Base-by-base conservation (phyloP, 306 rosid species). In the Rubus idaeus region DNA sequence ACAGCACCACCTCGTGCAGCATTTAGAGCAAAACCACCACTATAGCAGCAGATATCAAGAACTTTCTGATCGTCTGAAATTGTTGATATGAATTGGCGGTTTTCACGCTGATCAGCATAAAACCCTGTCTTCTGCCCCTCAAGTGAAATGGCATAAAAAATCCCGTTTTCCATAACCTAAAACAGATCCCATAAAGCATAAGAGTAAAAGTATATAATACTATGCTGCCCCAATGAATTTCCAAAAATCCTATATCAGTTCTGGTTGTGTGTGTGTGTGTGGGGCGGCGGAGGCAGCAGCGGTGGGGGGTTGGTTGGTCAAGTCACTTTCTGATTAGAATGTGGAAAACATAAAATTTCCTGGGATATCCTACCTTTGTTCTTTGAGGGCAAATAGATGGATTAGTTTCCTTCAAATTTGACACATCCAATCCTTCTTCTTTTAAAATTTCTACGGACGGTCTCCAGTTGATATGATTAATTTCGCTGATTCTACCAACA, bases 121-220 rank as follows among this genome's bases (percentile, higher is more conserved):
- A 95, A 95, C 77, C 97, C 97, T 3, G 97, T 95, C 88, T 95
- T 95, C 86, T 95, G 98, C 21, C 97, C 98, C 47, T 87, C 92
- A 37, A 92, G 86, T 73, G 96, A 95, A 84, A 94, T 87, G 52
- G 96, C 77, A 81, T 92, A 92, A 16, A 47, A 80, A 77, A 92
- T 87, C 73, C 87, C 93, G 78, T 90, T 94, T 84, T 94, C 98
- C 70, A 73, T 71, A 47, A 91, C 90, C 98, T 94, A 81, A 40
- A 1, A 65, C 67, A 72, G 42, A 21, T 79, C 68, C 74, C 75
- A 56, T 63, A 60, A 74, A 77, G 80, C 71, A 56, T 0, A 2
- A 17, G 9, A 17, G 44, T n/a, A 53, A 30, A 63, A 63, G 70
- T 35, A 75, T 8, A 61, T 30, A 18, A 18, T 58, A 55, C 40